phyloP scores from a whole-genome alignment of 805 yeast genomes.

The Wickerhamomyces kurtzmanii region DNA sequence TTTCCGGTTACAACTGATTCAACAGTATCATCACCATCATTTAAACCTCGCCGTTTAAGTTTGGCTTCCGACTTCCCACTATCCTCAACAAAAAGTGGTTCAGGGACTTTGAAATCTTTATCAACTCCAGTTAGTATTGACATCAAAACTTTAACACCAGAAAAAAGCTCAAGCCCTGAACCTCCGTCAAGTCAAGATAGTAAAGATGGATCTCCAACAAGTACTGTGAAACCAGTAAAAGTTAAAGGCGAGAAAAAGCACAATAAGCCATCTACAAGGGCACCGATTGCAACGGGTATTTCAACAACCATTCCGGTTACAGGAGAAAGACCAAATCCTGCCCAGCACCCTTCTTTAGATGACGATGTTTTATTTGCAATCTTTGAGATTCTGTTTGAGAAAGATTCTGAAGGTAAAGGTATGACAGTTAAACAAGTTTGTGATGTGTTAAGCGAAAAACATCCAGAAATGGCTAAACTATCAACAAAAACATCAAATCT shows the following conservation, averaged over 20 bases:
- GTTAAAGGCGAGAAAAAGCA: constrained; percentile 13
- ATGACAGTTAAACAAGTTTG: constrained; percentile 89
- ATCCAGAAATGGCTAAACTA: constrained; percentile 77
- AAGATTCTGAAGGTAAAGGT: constrained; percentile 61
- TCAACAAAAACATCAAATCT: constrained; percentile 75
- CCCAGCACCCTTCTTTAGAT: constrained; percentile 54
- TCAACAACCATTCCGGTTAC: constrained; percentile 76
- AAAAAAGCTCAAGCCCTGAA: constrained; percentile 15
- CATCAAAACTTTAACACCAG: constrained; percentile 14
- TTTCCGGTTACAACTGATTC: constrained; percentile 29
- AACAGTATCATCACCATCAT: constrained; percentile 14
- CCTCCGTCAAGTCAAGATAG: no score
- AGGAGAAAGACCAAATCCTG: constrained; percentile 65
- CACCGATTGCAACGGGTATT: constrained; percentile 49
- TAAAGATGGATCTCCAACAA: constrained; percentile 15
- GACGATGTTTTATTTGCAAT: constrained; percentile 72
- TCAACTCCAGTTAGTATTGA: background rate
- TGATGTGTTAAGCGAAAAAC: constrained; percentile 61
- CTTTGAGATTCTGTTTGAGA: constrained; percentile 58
- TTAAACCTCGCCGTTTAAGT: constrained; percentile 19
- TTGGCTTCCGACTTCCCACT: constrained; percentile 9
- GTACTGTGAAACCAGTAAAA: constrained; percentile 9
- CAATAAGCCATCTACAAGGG: constrained; percentile 14
- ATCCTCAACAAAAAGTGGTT: background rate
- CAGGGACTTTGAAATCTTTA: no score